A percentile compares a stretch with the other conserved stretches of the same genome.
phyloP scores from a whole-genome alignment of 768 basidiomycete genomes.

The Amanita phalloides region DNA sequence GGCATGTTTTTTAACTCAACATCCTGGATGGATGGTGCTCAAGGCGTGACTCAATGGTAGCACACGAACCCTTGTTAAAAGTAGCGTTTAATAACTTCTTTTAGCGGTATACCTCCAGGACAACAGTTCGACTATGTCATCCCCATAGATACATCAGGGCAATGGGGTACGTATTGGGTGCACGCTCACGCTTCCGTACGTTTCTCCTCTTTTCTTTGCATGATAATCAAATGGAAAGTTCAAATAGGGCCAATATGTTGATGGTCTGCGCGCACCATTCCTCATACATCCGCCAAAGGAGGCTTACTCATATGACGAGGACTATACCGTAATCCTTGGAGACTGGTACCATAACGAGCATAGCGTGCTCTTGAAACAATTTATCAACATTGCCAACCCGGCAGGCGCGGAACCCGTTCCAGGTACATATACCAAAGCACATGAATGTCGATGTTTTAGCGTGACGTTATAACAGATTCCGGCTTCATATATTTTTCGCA shows the following conservation, averaged over 20 bases:
- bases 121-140: constrained; percentile 66
- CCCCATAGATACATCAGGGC: constrained; percentile 53
- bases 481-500: constrained; percentile 79
- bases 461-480: constrained; percentile 37
- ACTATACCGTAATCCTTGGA: constrained; percentile 75
- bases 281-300: constrained; percentile 63
- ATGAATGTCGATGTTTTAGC: not conserved
- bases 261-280: constrained; percentile 84
- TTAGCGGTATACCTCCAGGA: constrained; percentile 70
- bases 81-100: not conserved
- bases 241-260: constrained; percentile 75
- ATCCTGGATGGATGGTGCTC: constrained; percentile 85
- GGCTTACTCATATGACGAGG: constrained; percentile 74
- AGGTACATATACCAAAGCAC: constrained; percentile 25
- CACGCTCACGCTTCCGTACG: constrained; percentile 54
- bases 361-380: constrained; percentile 44
- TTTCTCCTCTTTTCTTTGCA: not conserved
- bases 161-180: constrained; percentile 78
- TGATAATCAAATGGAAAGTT: not conserved
- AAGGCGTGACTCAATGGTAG: constrained; percentile 77
- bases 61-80: not conserved
- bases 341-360: constrained; percentile 94
- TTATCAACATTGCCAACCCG: constrained; percentile 67
- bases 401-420: constrained; percentile 84
- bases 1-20: constrained; percentile 91